Percentiles rank a stretch among this genome's conserved stretches.
phyloP scores from a whole-genome alignment of 2,329 filamentous ascomycete genomes.

The Thielaviopsis musarum region DNA sequence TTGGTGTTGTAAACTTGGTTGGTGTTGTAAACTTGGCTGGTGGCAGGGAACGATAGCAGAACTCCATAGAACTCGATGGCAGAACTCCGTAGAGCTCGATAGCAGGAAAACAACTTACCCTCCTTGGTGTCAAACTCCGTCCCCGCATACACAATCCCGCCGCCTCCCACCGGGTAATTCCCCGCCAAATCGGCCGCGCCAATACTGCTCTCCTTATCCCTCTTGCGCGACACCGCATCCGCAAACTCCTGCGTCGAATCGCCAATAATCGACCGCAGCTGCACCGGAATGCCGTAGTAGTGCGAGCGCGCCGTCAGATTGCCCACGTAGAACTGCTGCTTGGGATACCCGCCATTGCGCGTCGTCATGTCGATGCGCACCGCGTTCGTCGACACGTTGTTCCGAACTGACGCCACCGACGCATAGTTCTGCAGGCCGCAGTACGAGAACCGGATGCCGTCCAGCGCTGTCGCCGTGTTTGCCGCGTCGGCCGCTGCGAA shows the following conservation, averaged over 20 bases:
- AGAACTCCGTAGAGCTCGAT: not conserved
- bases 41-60: too few relatives aligned
- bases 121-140: constrained; percentile 65
- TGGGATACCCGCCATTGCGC: constrained; percentile 49
- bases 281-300: constrained; percentile 61
- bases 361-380: constrained; percentile 51
- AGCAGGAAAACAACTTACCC: constrained; percentile 30
- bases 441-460: constrained; percentile 61
- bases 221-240: constrained; percentile 4
- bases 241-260: constrained; percentile 22
- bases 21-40: too few relatives aligned
- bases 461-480: constrained; percentile 39
- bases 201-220: not conserved
- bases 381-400: constrained; percentile 29
- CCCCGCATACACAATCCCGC: constrained; percentile 55
- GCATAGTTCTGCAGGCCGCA: constrained; percentile 60
- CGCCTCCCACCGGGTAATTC: constrained; percentile 39
- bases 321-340: constrained; percentile 75
- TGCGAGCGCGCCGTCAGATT: constrained; percentile 53
- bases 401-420: constrained; percentile 37
- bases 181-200: not conserved
- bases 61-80: too few relatives aligned
- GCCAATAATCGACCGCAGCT: constrained; percentile 33
- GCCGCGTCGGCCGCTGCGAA: constrained; percentile 59
- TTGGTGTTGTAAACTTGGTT: not conserved